A percentile compares a stretch with the other conserved stretches of the same genome.
Evolutionary conservation across 768 basidiomycete species (phyloP).

Genomic region (Xerocomellus chrysenteron): DNA sequence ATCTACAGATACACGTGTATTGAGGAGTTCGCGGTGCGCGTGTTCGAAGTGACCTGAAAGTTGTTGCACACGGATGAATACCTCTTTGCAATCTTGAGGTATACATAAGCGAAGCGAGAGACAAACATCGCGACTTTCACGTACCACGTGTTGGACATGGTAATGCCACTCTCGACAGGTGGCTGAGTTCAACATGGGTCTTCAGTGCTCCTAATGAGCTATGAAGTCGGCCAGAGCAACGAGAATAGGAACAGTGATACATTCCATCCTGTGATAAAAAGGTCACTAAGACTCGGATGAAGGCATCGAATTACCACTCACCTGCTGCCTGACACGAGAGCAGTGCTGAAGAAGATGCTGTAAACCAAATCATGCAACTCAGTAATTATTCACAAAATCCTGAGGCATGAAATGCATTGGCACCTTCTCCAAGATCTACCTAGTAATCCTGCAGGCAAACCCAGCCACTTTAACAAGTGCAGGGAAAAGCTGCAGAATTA

Average conservation of each 20-base stretch:
- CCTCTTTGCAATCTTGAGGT: conserved; percentile 23
- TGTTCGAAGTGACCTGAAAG: conserved; percentile 26
- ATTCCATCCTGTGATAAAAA: conserved; percentile 20
- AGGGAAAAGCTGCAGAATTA: conserved; percentile 17
- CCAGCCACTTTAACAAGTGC: conserved; percentile 4
- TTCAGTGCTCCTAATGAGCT: conserved; percentile 17
- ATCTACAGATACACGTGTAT: conserved; percentile 5
- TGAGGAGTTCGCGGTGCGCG: conserved; percentile 21
- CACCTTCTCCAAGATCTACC: conserved; percentile 14
- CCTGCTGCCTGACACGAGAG: conserved; percentile 15
- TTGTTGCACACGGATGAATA: conserved; percentile 26
- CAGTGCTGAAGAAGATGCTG: conserved; percentile 31
- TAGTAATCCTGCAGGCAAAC: conserved; percentile 23
- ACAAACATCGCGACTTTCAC: background rate
- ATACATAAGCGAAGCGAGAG: conserved; percentile 3
- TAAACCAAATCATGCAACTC: background rate
- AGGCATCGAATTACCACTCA: background rate
- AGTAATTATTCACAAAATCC: conserved; percentile 5
- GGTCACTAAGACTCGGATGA: background rate
- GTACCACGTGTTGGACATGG: conserved; percentile 27
- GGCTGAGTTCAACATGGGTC: conserved; percentile 31
- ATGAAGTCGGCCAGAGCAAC: conserved; percentile 30
- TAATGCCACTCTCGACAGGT: conserved; percentile 29
- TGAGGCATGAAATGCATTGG: background rate
- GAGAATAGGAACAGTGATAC: conserved; percentile 25